phyloP scores from a whole-genome alignment of 108 stramenopile species.

The Skeletonema potamos region DNA sequence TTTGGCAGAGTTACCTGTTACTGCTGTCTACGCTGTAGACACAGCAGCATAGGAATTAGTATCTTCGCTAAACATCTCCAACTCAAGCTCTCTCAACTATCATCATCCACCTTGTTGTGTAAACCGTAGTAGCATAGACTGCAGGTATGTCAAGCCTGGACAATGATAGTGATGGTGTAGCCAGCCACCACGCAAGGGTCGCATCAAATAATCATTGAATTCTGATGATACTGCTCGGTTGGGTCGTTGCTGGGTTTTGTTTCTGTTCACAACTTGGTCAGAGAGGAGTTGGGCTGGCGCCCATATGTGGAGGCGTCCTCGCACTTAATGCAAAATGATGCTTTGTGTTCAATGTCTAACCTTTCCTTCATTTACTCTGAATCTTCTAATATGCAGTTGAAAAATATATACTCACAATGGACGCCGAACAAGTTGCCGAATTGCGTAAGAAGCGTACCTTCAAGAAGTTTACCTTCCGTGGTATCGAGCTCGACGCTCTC shows the following conservation, averaged over 20 bases:
- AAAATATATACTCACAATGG: slow-evolving; percentile 61
- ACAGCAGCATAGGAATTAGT: too few species aligned
- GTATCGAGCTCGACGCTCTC: slow-evolving; percentile 97
- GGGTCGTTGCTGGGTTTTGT: not conserved
- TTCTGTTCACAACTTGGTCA: not conserved
- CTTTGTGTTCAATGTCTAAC: not conserved
- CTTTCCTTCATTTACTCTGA: not conserved
- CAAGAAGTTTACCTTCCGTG: slow-evolving; percentile 99
- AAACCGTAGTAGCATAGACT: not conserved
- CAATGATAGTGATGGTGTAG: not conserved
- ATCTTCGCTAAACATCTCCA: too few species aligned
- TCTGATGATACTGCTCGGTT: not conserved
- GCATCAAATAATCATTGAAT: too few species aligned
- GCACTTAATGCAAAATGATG: not conserved
- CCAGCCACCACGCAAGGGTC: not conserved
- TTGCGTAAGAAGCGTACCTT: slow-evolving; percentile 99
- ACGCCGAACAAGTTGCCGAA: slow-evolving; percentile 96
- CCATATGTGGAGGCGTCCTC: not conserved
- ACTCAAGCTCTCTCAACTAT: too few species aligned
- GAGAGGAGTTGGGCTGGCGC: not conserved
- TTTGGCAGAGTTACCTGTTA: too few species aligned
- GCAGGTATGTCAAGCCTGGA: slow-evolving; percentile 1
- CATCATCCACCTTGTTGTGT: too few species aligned
- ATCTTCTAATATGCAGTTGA: not conserved
- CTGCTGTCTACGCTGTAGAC: too few species aligned